A percentile compares a stretch with the other conserved stretches of the same genome.
Conservation (phyloP, 768 basidiomycete genomes). For the Mycena leptocephala region DNA sequence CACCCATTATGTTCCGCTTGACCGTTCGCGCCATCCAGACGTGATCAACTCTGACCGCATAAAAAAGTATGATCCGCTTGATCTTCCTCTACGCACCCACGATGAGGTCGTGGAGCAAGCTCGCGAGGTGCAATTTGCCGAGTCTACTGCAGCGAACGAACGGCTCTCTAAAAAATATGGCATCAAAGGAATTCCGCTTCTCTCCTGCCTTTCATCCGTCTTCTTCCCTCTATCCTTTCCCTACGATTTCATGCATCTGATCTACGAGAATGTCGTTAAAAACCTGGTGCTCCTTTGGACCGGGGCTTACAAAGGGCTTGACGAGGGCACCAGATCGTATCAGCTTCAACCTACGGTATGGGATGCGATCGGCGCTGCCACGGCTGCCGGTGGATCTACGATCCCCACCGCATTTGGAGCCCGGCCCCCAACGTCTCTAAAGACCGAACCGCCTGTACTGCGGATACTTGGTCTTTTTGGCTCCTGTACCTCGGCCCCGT, state of each 20-base stretch:
- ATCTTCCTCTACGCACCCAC: constrained; percentile 38
- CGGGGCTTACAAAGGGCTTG: constrained; percentile 35
- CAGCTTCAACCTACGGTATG: constrained; percentile 44
- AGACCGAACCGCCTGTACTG: not conserved
- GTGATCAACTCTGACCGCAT: not conserved
- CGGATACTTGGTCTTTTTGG: not conserved
- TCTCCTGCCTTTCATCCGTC: constrained; percentile 41
- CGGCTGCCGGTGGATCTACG: not conserved
- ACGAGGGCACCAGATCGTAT: constrained; percentile 47
- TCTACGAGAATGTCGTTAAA: constrained; percentile 54
- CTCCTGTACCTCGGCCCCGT: not conserved
- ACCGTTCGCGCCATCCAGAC: not conserved
- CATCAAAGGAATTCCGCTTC: constrained; percentile 53
- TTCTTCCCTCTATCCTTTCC: constrained; percentile 6
- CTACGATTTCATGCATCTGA: constrained; percentile 57
- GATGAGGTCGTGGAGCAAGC: constrained; percentile 35
- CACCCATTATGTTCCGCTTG: constrained; percentile 6
- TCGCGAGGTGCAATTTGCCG: constrained; percentile 35
- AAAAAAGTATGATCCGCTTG: constrained; percentile 36
- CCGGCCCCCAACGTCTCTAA: not conserved
- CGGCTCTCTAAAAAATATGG: constrained; percentile 44
- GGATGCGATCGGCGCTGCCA: constrained; percentile 52
- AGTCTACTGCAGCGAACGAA: constrained; percentile 31
- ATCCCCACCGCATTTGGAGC: constrained; percentile 49
- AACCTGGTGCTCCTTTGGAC: constrained; percentile 54